Percentiles rank a stretch among this genome's conserved stretches.
Conservation (phyloP, 2,329 filamentous ascomycete genomes). For the Didymella pinodella region DNA sequence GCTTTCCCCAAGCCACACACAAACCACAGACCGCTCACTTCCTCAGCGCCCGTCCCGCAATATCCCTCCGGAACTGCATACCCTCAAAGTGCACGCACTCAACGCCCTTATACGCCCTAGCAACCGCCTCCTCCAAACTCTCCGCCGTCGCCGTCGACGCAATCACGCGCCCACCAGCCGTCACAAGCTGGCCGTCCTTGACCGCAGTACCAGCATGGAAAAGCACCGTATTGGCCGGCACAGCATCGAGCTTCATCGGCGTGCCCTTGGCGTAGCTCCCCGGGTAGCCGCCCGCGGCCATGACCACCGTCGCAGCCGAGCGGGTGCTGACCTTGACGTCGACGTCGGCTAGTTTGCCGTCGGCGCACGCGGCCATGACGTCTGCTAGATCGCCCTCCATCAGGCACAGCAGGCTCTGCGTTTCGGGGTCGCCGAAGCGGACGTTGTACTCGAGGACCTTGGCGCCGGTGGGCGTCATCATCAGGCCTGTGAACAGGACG, state of each 20-base stretch:
- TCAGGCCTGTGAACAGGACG: slow-evolving; percentile 87
- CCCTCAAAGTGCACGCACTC: slow-evolving; percentile 81
- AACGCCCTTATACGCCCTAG: slow-evolving; percentile 86
- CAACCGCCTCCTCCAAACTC: slow-evolving; percentile 81
- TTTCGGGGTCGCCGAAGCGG: slow-evolving; percentile 90
- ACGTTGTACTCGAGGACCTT: slow-evolving; percentile 94
- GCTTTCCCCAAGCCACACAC: background rate
- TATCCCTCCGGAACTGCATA: slow-evolving; percentile 93
- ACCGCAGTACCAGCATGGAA: slow-evolving; percentile 91
- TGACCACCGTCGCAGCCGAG: slow-evolving; percentile 91
- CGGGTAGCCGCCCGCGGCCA: slow-evolving; percentile 91
- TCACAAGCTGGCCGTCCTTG: slow-evolving; percentile 69
- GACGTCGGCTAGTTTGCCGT: slow-evolving; percentile 75
- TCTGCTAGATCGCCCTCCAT: slow-evolving; percentile 87
- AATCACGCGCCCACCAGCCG: slow-evolving; percentile 89
- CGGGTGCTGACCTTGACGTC: slow-evolving; percentile 71
- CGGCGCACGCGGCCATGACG: slow-evolving; percentile 85
- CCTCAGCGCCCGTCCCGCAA: slow-evolving; percentile 67
- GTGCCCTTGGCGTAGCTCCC: slow-evolving; percentile 81
- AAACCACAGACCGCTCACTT: slow-evolving; percentile 24
- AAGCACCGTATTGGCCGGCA: slow-evolving; percentile 68
- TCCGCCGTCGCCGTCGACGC: slow-evolving; percentile 82
- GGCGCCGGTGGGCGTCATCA: slow-evolving; percentile 84
- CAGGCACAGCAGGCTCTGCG: slow-evolving; percentile 82
- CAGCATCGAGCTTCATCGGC: slow-evolving; percentile 63